Percentiles rank a stretch among this genome's conserved stretches.
phyloP scores from a whole-genome alignment of 2,329 filamentous ascomycete species.

The Xylariaceae sp. region DNA sequence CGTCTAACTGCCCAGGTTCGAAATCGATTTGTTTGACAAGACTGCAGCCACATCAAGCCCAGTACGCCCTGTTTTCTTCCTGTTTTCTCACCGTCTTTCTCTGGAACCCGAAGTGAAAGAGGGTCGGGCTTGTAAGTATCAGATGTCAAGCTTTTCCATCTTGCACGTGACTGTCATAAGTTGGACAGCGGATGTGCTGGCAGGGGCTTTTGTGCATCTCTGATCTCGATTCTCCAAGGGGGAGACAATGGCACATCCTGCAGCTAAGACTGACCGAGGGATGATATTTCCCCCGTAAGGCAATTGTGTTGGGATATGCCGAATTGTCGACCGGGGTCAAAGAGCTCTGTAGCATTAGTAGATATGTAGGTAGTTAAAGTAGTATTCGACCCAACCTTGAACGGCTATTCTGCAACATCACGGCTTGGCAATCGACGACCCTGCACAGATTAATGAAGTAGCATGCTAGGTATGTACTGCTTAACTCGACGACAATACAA shows the following conservation, averaged over 20 bases:
- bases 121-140: slow-evolving; percentile 4
- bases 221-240: slow-evolving; percentile 23
- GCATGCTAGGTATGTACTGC: too few species aligned
- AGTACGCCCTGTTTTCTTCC: slow-evolving; percentile 18
- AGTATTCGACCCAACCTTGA: background rate
- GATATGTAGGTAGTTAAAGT: background rate
- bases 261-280: background rate
- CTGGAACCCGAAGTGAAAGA: background rate
- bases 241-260: slow-evolving; percentile 21
- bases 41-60: slow-evolving; percentile 12
- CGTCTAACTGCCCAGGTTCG: slow-evolving; percentile 10
- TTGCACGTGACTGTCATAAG: slow-evolving; percentile 11
- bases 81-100: slow-evolving; percentile 24
- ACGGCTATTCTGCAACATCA: slow-evolving; percentile 10
- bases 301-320: slow-evolving; percentile 6
- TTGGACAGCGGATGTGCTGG: slow-evolving; percentile 20
- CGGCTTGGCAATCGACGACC: slow-evolving; percentile 13
- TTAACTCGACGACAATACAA: too few species aligned
- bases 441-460: background rate
- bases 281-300: background rate
- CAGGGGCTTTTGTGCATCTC: slow-evolving; percentile 16
- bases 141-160: slow-evolving; percentile 2
- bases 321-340: background rate
- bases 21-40: slow-evolving; percentile 21
- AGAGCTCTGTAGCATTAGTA: background rate